Evolutionary conservation across 495 filamentous ascomycete genomes (phyloP), one percentile per base, ranked within the genome.

Genomic region (Lasiosphaeriaceae sp.): DNA sequence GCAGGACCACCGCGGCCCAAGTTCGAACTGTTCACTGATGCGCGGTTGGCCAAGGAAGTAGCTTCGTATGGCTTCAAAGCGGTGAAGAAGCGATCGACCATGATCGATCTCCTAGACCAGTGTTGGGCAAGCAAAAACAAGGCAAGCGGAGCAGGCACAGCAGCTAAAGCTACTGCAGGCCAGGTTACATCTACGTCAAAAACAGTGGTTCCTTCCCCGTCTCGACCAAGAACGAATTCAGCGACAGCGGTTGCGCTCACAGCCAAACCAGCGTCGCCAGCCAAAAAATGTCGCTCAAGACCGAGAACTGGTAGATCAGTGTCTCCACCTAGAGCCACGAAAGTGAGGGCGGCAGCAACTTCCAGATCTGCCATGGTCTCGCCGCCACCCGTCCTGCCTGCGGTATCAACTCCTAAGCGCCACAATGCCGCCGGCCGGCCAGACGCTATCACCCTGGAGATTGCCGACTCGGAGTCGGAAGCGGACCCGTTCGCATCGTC

Each of bases 31-130:
- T 86, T 82, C 54, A 86, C 83, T 16, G 86, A 88, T 56, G 69
- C 77, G 14, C 78, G 88, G 51, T 71, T 95, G 41, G 73, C 81
- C 6, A 82, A 78, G 50, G 81, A 86, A 59, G 67, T 93, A 37
- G 63, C 78, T 3, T 74, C 76, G 0, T 91, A 85, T 63, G 87
- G 86, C 0, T 91, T 94, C 72, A 95, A 94, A 65, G 73, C 86
- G 1, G 73, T 92, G 0, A 90, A 83, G 64, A 83, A 76, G 51
- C 80, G 90, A 17, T 74, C 81, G 52, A 80, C 82, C 11, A 90
- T 90, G 88, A 86, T 94, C 31, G 73, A 82, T 12, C 65, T 90
- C 12, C 72, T 94, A 5, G 73, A 89, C 51, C 82, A 83, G 63
- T 94, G 90, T 65, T 95, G 90, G 89, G 69, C 80, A 37, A 77